Evolutionary conservation across 2,329 filamentous ascomycete species (phyloP).

Genomic region (Torrubiella hemipterigena): DNA sequence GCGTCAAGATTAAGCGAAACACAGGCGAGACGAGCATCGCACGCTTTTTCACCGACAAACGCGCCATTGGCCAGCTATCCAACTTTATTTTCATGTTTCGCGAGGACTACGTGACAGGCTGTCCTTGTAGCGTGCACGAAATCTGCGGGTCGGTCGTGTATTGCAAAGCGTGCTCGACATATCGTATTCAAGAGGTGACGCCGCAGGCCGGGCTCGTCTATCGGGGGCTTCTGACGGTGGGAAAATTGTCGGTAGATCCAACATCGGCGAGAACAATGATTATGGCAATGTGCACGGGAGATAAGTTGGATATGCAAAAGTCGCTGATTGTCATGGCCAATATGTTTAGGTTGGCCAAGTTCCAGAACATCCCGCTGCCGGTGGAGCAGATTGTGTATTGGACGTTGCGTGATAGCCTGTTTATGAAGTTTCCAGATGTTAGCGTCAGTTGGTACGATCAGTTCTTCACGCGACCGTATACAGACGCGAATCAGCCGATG

Average conservation of each 20-base stretch:
- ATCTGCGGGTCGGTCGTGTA: not conserved
- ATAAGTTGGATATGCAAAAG: not conserved
- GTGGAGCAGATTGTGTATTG: conserved; percentile 1
- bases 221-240: too few species aligned
- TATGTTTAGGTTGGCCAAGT: not conserved
- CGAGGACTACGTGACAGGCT: not conserved
- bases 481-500: not conserved
- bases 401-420: not conserved
- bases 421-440: not conserved
- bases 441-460: not conserved
- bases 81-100: not conserved
- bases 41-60: not conserved
- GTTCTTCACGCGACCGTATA: not conserved
- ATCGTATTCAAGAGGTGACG: not conserved
- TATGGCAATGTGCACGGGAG: not conserved
- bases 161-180: not conserved
- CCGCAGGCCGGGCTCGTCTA: too few species aligned
- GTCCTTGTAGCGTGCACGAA: not conserved
- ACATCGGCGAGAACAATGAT: not conserved
- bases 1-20: not conserved
- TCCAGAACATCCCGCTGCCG: not conserved
- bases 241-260: too few species aligned
- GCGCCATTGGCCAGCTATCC: not conserved
- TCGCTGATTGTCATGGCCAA: not conserved
- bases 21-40: not conserved